Percentiles rank a stretch among this genome's conserved stretches.
Evolutionary conservation across 2,329 filamentous ascomycete genomes (phyloP).

Genomic region (Calonectria multiphialidica): DNA sequence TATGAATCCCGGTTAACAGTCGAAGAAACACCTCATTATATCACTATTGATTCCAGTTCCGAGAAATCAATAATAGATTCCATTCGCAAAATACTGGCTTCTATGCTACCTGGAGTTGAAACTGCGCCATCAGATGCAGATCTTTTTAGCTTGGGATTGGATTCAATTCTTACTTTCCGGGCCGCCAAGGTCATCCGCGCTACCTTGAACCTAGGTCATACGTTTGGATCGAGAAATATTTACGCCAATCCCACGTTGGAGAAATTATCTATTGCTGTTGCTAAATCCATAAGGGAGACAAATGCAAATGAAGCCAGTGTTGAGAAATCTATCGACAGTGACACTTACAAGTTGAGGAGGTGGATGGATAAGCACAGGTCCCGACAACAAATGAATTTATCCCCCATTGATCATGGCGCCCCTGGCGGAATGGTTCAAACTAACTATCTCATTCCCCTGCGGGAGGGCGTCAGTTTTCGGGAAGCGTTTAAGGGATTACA

Average conservation of each 20-base stretch:
- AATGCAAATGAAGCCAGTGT: not conserved
- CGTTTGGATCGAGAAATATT: constrained; percentile 47
- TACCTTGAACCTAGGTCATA: constrained; percentile 43
- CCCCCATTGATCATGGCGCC: constrained; percentile 45
- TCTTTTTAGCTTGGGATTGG: constrained; percentile 45
- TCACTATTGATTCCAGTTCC: constrained; percentile 37
- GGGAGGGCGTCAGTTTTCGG: constrained; percentile 38
- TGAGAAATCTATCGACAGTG: not conserved
- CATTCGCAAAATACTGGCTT: constrained; percentile 33
- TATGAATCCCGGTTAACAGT: constrained; percentile 47
- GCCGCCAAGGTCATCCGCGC: constrained; percentile 47
- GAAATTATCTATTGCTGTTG: constrained; percentile 42
- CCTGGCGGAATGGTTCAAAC: constrained; percentile 47
- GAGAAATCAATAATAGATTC: constrained; percentile 34
- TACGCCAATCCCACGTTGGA: constrained; percentile 48
- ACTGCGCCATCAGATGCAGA: constrained; percentile 36
- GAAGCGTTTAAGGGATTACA: constrained; percentile 48
- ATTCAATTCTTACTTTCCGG: constrained; percentile 46
- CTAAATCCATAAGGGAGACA: constrained; percentile 25
- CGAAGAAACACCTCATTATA: constrained; percentile 3
- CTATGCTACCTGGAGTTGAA: constrained; percentile 29
- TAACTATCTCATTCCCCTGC: constrained; percentile 49
- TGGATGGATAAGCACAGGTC: constrained; percentile 35
- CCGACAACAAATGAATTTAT: constrained; percentile 44
- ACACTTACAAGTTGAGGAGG: constrained; percentile 52